These are phyloP conservation scores for Populus tremula DNA, from an alignment of 345 rosid genomes.

Conservation along the genomic window DNA sequence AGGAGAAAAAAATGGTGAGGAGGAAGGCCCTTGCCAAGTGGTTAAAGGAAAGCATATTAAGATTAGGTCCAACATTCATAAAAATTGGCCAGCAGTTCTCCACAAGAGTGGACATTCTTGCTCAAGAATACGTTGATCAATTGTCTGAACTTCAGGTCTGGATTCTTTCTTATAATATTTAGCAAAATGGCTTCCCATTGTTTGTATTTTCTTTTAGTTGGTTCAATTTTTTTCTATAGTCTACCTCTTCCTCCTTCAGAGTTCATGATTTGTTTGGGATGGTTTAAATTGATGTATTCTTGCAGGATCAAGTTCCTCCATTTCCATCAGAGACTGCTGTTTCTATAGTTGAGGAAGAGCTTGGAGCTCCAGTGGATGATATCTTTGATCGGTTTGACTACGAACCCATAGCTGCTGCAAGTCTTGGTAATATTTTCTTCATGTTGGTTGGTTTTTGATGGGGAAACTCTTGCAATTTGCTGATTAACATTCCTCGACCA, in stretches of 20 bases:
- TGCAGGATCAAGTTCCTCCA: constrained; percentile 99
- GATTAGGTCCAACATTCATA: constrained; percentile 95
- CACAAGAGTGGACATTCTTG: constrained; percentile 95
- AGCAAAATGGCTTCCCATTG: not conserved
- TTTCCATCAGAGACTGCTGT: constrained; percentile 88
- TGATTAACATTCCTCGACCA: not conserved
- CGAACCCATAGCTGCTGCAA: constrained; percentile 98
- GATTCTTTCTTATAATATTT: constrained; percentile 7
- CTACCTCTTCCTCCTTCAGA: not conserved
- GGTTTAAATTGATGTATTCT: constrained; percentile 11
- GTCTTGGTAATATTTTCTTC: constrained; percentile 65
- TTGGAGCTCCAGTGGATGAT: constrained; percentile 64
- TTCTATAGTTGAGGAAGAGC: constrained; percentile 86
- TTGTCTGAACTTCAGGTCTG: constrained; percentile 93
- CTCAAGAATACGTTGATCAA: constrained; percentile 97
- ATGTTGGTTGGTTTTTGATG: constrained; percentile 6
- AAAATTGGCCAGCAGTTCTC: constrained; percentile 98
- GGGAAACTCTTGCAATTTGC: constrained; percentile 14
- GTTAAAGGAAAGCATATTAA: constrained; percentile 86
- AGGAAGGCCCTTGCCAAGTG: constrained; percentile 84
- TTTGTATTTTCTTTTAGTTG: not conserved
- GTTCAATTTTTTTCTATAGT: not conserved
- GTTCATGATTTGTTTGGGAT: not conserved
- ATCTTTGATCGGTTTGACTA: constrained; percentile 75
- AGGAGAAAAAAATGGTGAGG: constrained; percentile 62